Conservation (phyloP, 176 grass and related monocot species). For the Zizania latifolia region DNA sequence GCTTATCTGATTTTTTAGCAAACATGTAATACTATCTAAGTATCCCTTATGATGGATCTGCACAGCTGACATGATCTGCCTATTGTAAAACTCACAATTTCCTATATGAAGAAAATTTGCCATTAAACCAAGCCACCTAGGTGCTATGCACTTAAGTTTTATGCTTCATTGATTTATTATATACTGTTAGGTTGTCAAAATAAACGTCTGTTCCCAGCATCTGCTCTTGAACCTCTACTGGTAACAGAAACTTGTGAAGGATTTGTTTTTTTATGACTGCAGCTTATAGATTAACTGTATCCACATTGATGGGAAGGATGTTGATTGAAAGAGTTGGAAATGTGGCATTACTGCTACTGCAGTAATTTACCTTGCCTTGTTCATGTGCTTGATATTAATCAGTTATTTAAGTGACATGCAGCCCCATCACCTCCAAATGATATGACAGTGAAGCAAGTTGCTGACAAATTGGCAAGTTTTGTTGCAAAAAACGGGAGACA, state of each 20-base stretch:
- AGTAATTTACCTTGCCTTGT: conserved; percentile 73
- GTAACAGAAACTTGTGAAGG: conserved; percentile 39
- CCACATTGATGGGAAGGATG: conserved; percentile 52
- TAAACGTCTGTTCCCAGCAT: conserved; percentile 3
- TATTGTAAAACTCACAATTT: too few species aligned
- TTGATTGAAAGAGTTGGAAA: conserved; percentile 78
- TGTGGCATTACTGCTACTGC: conserved; percentile 62
- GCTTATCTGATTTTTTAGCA: not conserved
- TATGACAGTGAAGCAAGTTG: conserved; percentile 85
- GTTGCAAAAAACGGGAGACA: conserved; percentile 96
- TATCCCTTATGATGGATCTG: not conserved
- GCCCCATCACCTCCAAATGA: conserved; percentile 76
- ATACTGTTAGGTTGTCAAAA: conserved; percentile 5
- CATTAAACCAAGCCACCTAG: not conserved
- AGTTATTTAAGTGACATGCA: conserved; percentile 99
- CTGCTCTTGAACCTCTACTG: not conserved
- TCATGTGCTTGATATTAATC: conserved; percentile 68
- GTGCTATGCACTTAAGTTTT: not conserved
- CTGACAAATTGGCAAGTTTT: conserved; percentile 85
- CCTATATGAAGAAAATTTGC: too few species aligned
- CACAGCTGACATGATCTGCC: not conserved
- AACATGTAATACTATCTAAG: not conserved
- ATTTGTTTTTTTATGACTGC: conserved; percentile 44
- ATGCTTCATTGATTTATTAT: not conserved
- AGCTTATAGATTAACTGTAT: conserved; percentile 56